Evolutionary conservation across 1,284 basidiomycete species (phyloP).

Genomic region (Dichomitus squalens): DNA sequence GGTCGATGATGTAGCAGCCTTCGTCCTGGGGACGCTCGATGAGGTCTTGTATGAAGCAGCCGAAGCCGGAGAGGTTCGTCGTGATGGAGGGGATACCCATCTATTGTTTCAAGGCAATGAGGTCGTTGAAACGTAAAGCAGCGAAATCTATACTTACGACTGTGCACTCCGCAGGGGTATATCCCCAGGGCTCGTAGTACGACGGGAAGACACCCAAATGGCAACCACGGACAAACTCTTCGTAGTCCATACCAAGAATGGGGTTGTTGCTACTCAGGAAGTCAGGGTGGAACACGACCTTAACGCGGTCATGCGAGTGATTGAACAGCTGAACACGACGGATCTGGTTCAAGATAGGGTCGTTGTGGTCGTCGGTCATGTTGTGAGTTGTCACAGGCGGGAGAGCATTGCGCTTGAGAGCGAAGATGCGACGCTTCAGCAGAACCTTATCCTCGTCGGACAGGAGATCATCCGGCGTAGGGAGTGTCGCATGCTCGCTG

Average conservation of each 20-base stretch:
- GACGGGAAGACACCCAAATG: constrained; percentile 98
- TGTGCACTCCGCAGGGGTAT: constrained; percentile 85
- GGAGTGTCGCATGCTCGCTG: constrained; percentile 77
- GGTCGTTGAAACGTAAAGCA: neutral
- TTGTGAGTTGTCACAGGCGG: constrained; percentile 97
- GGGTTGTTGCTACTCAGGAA: constrained; percentile 98
- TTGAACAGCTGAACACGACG: constrained; percentile 95
- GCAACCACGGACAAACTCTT: constrained; percentile 98
- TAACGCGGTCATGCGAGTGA: constrained; percentile 80
- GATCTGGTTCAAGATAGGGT: constrained; percentile 95
- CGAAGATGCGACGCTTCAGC: constrained; percentile 95
- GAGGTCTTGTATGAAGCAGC: constrained; percentile 99
- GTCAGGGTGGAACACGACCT: constrained; percentile 98
- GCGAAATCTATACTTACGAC: constrained; percentile 52
- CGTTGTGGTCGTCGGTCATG: constrained; percentile 91
- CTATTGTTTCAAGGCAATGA: constrained; percentile 36
- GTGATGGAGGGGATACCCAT: constrained; percentile 99
- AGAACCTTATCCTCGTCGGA: constrained; percentile 94
- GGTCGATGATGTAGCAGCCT: constrained; percentile 95
- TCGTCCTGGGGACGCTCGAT: constrained; percentile 89
- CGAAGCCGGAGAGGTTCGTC: constrained; percentile 96
- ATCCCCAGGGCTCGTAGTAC: constrained; percentile 95
- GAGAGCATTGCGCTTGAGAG: constrained; percentile 90
- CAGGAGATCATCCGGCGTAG: constrained; percentile 77
- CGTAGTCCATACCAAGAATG: constrained; percentile 95